These are phyloP conservation scores for Colletotrichum ledebouriae DNA, from an alignment of 2,329 filamentous ascomycete genomes.

Conservation along the genomic window DNA sequence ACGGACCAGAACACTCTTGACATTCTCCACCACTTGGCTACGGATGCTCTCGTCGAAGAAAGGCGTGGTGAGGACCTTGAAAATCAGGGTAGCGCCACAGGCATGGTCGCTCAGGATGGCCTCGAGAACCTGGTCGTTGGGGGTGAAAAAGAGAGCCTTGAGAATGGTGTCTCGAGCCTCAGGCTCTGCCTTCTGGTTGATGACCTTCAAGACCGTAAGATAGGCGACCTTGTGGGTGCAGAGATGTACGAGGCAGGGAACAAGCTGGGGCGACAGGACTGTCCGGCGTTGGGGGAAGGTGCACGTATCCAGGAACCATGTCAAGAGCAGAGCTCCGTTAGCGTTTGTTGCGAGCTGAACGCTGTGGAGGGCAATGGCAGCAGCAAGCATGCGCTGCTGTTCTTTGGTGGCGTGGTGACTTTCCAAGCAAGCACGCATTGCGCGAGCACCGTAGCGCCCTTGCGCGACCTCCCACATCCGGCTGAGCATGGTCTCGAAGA, in stretches of 20 bases:
- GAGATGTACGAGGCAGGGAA: constrained; percentile 92
- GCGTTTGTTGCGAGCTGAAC: constrained; percentile 96
- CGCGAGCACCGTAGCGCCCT: constrained; percentile 92
- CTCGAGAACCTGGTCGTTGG: constrained; percentile 87
- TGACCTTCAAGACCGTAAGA: constrained; percentile 95
- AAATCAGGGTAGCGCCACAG: constrained; percentile 95
- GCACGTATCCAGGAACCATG: constrained; percentile 98
- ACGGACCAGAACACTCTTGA: constrained; percentile 87
- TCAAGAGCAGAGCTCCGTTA: constrained; percentile 92
- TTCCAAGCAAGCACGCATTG: constrained; percentile 96
- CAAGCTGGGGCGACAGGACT: constrained; percentile 90
- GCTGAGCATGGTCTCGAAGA: constrained; percentile 97
- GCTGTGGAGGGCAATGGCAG: constrained; percentile 94
- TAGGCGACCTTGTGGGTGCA: constrained; percentile 99
- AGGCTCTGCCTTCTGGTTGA: constrained; percentile 95
- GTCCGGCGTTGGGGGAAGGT: constrained; percentile 93
- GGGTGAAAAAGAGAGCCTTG: constrained; percentile 91
- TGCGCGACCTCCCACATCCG: constrained; percentile 94
- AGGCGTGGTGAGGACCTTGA: constrained; percentile 97
- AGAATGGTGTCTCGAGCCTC: constrained; percentile 93
- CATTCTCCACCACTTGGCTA: constrained; percentile 88
- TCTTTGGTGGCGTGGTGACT: constrained; percentile 96
- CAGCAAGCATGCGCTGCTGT: constrained; percentile 94
- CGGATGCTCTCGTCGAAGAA: constrained; percentile 96
- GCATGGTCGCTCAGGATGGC: constrained; percentile 92